Evolutionary conservation across 2,329 filamentous ascomycete species (phyloP).

Genomic region (Erysiphe pulchra): DNA sequence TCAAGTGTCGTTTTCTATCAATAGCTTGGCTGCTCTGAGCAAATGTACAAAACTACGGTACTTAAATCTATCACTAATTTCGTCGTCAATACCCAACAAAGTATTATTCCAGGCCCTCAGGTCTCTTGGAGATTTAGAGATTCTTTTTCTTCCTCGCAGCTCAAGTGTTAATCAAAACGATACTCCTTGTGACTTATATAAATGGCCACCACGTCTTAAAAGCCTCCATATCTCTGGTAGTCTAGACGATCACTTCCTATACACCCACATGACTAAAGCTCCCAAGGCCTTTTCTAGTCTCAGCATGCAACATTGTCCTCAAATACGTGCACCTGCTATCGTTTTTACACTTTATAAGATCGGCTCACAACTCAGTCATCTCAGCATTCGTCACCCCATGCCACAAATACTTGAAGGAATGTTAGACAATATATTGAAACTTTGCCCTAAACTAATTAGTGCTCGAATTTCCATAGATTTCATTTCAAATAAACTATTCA

Average conservation of each 20-base stretch:
- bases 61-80: constrained; percentile 13
- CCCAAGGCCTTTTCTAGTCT: constrained; percentile 7
- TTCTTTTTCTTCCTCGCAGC: constrained; percentile 12
- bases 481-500: constrained; percentile 9
- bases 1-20: constrained; percentile 13
- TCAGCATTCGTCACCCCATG: constrained; percentile 14
- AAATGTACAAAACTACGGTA: constrained; percentile 12
- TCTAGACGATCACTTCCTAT: constrained; percentile 10
- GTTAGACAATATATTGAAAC: constrained; percentile 7
- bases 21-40: constrained; percentile 13
- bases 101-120: constrained; percentile 12
- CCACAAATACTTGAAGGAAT: constrained; percentile 6
- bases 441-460: constrained; percentile 9
- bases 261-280: constrained; percentile 5
- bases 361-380: constrained; percentile 9
- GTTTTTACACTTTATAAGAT: constrained; percentile 5
- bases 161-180: constrained; percentile 4
- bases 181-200: constrained; percentile 3
- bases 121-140: constrained; percentile 10
- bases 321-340: constrained; percentile 6
- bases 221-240: constrained; percentile 13
- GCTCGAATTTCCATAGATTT: constrained; percentile 13
- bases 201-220: constrained; percentile 12
- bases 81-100: constrained; percentile 11
- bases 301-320: constrained; percentile 13